Conservation (phyloP, 352 stramenopile genomes). For the Phytophthora tubulina region DNA sequence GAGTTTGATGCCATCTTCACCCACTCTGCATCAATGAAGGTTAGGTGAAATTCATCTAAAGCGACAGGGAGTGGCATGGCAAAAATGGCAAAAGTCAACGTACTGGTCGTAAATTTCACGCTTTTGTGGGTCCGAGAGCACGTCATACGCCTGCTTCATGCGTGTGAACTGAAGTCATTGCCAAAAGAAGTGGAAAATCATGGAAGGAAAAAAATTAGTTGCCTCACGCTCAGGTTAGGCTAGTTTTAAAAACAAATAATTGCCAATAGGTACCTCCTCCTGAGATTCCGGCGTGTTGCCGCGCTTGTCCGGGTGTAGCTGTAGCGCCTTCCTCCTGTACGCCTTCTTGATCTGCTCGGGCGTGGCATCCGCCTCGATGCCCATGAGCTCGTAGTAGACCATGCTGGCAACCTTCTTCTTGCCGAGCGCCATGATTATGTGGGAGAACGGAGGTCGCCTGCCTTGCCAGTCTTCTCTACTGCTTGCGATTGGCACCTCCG, state of each 20-base stretch:
- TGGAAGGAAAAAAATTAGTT: too few relatives aligned
- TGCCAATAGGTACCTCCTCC: conserved; percentile 45
- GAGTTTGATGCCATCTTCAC: conserved; percentile 89
- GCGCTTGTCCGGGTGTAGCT: conserved; percentile 93
- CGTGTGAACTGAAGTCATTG: conserved; percentile 70
- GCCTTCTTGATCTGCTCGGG: conserved; percentile 93
- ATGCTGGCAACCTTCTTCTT: conserved; percentile 80
- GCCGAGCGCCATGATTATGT: conserved; percentile 31
- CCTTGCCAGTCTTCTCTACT: background rate
- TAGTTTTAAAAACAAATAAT: too few relatives aligned
- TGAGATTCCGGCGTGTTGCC: conserved; percentile 84
- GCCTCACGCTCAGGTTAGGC: too few relatives aligned
- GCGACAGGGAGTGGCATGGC: background rate
- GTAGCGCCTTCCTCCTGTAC: conserved; percentile 91
- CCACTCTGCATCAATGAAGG: conserved; percentile 51
- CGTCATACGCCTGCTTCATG: conserved; percentile 94
- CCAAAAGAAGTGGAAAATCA: too few relatives aligned
- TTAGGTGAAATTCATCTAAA: conserved; percentile 10
- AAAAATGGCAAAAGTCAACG: conserved; percentile 13
- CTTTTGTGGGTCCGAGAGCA: conserved; percentile 91
- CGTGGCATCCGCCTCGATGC: conserved; percentile 74
- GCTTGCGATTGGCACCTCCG: conserved; percentile 6
- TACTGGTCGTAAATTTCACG: conserved; percentile 85
- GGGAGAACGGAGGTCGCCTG: conserved; percentile 6
- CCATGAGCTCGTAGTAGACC: conserved; percentile 88